Evolutionary conservation across 495 filamentous ascomycete species (phyloP), one percentile per base, ranked within the genome.

Genomic region (Chaetomidium leptoderma): DNA sequence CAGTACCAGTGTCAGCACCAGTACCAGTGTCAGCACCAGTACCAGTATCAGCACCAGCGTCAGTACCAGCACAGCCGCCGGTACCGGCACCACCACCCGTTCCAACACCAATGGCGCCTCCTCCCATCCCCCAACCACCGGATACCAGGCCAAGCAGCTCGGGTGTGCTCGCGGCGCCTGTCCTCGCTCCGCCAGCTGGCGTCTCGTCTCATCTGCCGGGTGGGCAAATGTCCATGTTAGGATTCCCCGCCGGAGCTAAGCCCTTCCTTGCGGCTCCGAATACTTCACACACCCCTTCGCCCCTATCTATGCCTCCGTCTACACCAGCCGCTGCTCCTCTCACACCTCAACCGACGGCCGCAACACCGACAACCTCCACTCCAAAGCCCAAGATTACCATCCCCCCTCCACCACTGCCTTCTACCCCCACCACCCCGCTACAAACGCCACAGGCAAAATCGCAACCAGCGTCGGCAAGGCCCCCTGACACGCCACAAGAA

Each of bases 211-310:
- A 63, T 4, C 58, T 66, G 45, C 64, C 64, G 6, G 61, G 66
- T 17, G 58, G 58, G 2, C 59, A 59, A 33, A 63, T 65, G 55
- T 57, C 62, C 10, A 64, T 65, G 50, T 42, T 64, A 24, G 66
- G 63, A 14, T 62, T 66, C 19, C 42, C 61, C 0, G n/a, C 55
- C 11, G 55, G 52, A 4, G 48, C 54, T 26, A 70, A 62, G 32
- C 73, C 73, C 26, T 65, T 75, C 16, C 74, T 79, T 24, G 76
- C 76, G 19, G 65, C 65, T 8, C 76, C 76, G 13, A 78, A 77
- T 49, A 72, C 76, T 14, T 61, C 69, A 26, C 74, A 72, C 53
- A 66, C 69, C 42, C 66, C 67, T 39, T 73, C 73, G 6, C 69
- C 73, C 42, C 65, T 75, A n/a, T 74, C 75, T 27, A 24, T 58